A percentile compares a stretch with the other conserved stretches of the same genome.
Conservation (phyloP, 2,329 filamentous ascomycete genomes). For the Pestalotiopsis sp. region DNA sequence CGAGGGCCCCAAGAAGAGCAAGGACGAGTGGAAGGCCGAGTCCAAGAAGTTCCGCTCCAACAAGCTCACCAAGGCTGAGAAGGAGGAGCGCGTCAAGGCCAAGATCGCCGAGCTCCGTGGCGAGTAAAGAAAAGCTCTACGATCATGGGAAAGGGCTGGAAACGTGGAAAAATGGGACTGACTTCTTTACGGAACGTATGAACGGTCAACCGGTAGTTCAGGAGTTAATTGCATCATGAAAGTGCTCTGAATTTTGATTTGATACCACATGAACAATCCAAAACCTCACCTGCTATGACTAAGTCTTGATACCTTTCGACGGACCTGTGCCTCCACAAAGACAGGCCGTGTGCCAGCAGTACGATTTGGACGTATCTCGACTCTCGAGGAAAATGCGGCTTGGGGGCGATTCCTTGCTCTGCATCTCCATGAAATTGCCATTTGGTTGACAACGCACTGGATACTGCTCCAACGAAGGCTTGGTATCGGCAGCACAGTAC, state of each 20-base stretch:
- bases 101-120: conserved; percentile 83
- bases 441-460: too few relatives aligned
- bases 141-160: conserved; percentile 9
- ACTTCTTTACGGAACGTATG: conserved; percentile 27
- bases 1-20: conserved; percentile 85
- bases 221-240: conserved; percentile 17
- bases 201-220: conserved; percentile 32
- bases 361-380: too few relatives aligned
- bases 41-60: conserved; percentile 81
- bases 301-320: background rate
- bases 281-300: background rate
- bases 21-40: conserved; percentile 96
- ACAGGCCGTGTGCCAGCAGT: too few relatives aligned
- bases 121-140: conserved; percentile 37
- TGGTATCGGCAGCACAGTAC: too few relatives aligned
- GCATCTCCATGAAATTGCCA: too few relatives aligned
- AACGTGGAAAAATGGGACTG: conserved; percentile 23
- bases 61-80: conserved; percentile 86
- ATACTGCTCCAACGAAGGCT: too few relatives aligned
- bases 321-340: too few relatives aligned
- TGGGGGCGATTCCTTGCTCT: too few relatives aligned
- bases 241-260: conserved; percentile 11
- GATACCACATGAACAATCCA: conserved; percentile 6
- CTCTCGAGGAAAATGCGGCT: too few relatives aligned
- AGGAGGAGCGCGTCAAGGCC: conserved; percentile 79